phyloP scores from a whole-genome alignment of 2,329 filamentous ascomycete species.

The Exophiala calicioides region DNA sequence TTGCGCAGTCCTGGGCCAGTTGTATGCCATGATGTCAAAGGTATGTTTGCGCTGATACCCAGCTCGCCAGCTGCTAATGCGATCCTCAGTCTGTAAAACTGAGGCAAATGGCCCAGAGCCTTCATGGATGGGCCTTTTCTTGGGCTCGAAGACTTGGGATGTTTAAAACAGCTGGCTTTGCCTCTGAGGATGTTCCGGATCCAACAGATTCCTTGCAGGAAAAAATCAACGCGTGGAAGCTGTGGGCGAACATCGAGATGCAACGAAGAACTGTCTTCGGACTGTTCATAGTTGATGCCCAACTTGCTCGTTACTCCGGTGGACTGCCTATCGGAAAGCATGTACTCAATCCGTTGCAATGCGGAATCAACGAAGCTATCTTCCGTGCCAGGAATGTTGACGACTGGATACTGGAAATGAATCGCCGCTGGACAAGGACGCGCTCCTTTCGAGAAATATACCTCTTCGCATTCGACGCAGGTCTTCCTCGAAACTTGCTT shows the following conservation, averaged over 20 bases:
- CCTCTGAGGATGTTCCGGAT: neutral
- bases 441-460: conserved; percentile 45
- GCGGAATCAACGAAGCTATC: conserved; percentile 42
- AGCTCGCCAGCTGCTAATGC: too few relatives aligned
- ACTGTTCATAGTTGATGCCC: conserved; percentile 23
- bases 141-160: neutral
- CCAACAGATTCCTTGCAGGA: neutral
- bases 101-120: neutral
- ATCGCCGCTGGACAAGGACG: conserved; percentile 35
- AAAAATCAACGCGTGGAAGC: conserved; percentile 1
- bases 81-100: neutral
- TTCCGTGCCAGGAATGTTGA: conserved; percentile 45
- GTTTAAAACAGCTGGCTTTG: neutral
- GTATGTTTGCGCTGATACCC: neutral
- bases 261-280: conserved; percentile 22
- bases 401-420: conserved; percentile 41
- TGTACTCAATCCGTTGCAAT: conserved; percentile 42
- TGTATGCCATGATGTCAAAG: neutral
- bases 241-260: conserved; percentile 17
- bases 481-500: neutral
- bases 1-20: neutral
- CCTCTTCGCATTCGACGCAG: conserved; percentile 41
- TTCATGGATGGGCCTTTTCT: neutral
- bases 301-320: conserved; percentile 4
- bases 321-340: conserved; percentile 31